Evolutionary conservation across 441 rosid genomes (phyloP), one percentile per base, ranked within the genome.

Genomic region (Viola pubescens): DNA sequence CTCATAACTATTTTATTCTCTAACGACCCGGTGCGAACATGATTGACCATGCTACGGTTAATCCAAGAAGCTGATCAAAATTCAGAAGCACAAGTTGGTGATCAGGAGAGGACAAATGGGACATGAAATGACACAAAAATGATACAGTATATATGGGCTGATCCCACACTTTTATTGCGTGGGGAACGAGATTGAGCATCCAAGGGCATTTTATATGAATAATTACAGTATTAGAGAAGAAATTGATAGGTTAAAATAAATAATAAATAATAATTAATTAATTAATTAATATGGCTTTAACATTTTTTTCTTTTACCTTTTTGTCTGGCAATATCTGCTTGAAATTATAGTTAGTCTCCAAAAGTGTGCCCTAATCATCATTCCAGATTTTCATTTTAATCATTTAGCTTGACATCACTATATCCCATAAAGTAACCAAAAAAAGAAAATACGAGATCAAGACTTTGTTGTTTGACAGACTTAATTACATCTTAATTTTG

Each of bases 321-420:
- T 3, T 3, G 63, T 60, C 63, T 47, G 62, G 43, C 12, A 61
- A 61, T 41, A 42, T 49, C 48, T 62, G 41, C 13, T 9, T 34
- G 61, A 46, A 63, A 69, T 63, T 42, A 63, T 63, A 37, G 56
- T 61, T 49, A 53, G 73, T 70, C 58, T 44, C 62, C 11, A 14
- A 54, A 70, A 60, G 62, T 39, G 57, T 16, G 45, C 26, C 48
- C 58, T 62, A 8, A 49, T 55, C 37, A 64, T 64, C 59, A 64
- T 41, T 48, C 10, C 52, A 41, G 59, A 13, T 70, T 64, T 16
- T 54, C 60, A 48, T 69, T 43, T 43, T 54, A 4, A 63, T 48
- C 53, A 48, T 58, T 52, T 53, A 9, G 11, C 41, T 52, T 62
- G 19, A 58, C 53, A n/a, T 19, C 46, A 14, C 7, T 45, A 41